Percentiles rank a stretch among this genome's conserved stretches.
Conservation (phyloP, 2,329 filamentous ascomycete species). For the Neofusicoccum parvum region DNA sequence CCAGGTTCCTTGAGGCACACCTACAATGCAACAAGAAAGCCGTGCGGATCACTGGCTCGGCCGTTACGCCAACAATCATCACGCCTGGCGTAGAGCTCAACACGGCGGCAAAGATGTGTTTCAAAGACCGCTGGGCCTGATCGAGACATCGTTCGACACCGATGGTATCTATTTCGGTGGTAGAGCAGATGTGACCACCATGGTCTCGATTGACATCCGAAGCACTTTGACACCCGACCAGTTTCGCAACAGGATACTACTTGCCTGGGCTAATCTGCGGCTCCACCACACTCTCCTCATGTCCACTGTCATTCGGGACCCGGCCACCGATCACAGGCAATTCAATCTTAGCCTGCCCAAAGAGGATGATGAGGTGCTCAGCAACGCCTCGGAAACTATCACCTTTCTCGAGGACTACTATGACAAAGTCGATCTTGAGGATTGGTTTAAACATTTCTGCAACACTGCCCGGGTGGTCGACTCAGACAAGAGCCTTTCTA, state of each 20-base stretch:
- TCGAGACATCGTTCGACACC: constrained; percentile 48
- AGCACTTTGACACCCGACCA: constrained; percentile 33
- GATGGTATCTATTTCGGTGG: constrained; percentile 49
- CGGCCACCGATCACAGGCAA: constrained; percentile 23
- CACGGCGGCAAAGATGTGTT: constrained; percentile 24
- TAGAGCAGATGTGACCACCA: constrained; percentile 47
- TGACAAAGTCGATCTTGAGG: constrained; percentile 33
- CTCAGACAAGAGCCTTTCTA: constrained; percentile 39
- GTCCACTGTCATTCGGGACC: constrained; percentile 32
- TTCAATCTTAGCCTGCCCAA: constrained; percentile 40
- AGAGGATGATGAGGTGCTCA: constrained; percentile 34
- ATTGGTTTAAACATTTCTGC: constrained; percentile 46
- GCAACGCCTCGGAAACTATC: constrained; percentile 32
- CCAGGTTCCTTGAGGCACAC: too few relatives aligned
- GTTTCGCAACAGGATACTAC: constrained; percentile 38
- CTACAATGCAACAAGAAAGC: constrained; percentile 4
- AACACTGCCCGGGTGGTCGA: constrained; percentile 46
- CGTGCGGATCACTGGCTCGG: constrained; percentile 39
- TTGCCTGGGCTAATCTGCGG: constrained; percentile 45
- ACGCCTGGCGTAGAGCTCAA: constrained; percentile 38
- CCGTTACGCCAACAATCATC: constrained; percentile 41
- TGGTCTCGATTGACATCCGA: constrained; percentile 40
- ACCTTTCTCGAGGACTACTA: constrained; percentile 45
- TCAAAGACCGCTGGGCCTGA: constrained; percentile 44
- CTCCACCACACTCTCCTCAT: constrained; percentile 43